These are phyloP conservation scores for Wickerhamiella dianesei DNA, from an alignment of 805 yeast genomes.

Conservation along the genomic window DNA sequence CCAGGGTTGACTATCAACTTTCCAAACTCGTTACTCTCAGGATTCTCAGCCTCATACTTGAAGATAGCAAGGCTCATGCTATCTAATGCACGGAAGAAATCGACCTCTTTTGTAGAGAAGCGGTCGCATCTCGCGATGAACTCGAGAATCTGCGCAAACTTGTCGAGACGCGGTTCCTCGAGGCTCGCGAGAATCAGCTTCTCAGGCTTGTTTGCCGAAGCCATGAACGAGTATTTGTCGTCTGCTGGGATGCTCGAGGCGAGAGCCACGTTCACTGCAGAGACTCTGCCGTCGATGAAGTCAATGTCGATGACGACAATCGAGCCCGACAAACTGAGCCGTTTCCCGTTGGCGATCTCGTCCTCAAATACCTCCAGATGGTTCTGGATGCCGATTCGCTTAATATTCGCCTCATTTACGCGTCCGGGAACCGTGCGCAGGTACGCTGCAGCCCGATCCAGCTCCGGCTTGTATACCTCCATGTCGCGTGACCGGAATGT, in stretches of 20 bases:
- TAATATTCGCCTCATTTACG: slow-evolving; percentile 25
- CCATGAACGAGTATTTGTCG: slow-evolving; percentile 18
- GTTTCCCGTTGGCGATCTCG: slow-evolving; percentile 19
- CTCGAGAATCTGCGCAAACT: slow-evolving; percentile 23
- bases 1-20: slow-evolving; percentile 22
- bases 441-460: slow-evolving; percentile 17
- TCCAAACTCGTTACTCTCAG: slow-evolving; percentile 18
- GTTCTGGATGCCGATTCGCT: slow-evolving; percentile 22
- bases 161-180: slow-evolving; percentile 23
- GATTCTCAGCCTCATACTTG: slow-evolving; percentile 7
- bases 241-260: slow-evolving; percentile 18
- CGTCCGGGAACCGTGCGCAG: slow-evolving; percentile 25
- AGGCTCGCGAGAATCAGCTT: slow-evolving; percentile 20
- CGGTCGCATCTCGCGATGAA: slow-evolving; percentile 26
- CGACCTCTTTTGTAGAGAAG: slow-evolving; percentile 23
- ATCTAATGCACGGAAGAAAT: slow-evolving; percentile 26
- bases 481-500: slow-evolving; percentile 1
- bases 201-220: slow-evolving; percentile 18
- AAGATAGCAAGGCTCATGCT: slow-evolving; percentile 22
- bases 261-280: slow-evolving; percentile 20
- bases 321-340: slow-evolving; percentile 28
- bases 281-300: slow-evolving; percentile 16
- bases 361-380: slow-evolving; percentile 26
- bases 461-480: slow-evolving; percentile 17
- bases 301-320: slow-evolving; percentile 27